Base-by-base conservation (phyloP, 805 yeast species). In the Komagataella populi region DNA sequence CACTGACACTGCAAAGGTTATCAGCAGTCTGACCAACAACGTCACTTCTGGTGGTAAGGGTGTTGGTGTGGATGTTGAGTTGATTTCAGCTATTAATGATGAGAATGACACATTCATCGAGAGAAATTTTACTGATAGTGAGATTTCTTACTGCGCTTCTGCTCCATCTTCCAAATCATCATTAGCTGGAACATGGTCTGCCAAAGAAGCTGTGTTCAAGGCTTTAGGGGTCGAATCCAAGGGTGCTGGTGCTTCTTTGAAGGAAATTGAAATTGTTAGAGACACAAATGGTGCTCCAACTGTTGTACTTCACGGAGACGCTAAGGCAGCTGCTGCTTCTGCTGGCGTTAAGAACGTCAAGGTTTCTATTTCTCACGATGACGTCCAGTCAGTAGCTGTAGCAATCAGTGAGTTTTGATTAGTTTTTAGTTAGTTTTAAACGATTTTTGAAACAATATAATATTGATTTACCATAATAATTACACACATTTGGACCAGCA, bases 191-290 rank as follows among this genome's bases (percentile, higher is more conserved):
- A 85, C 95, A 47, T 93, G 99, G 99, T 87, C 96, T 30, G 99
- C 99, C 47, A 93, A 93, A 72, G 99, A 93, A 73, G 99, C 99
- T 46, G 97, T 90, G 43, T 93, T 93, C 83, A 93, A 93, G 74
- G 87, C 96, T 17, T 74, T 93, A 63, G 90, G 93, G 55, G 95
- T 87, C 55, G 77, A 78, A 63, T 81, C 95, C 48, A 79, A 82
- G 64, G 99, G 99, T 54, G 96, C 91, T 14, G 99, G 98, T 55
- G 98, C 99, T 44, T 75, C 95, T 39, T 77, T 93, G 71, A 80
- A 77, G 65, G 96, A 88, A 54, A 95, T 93, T 69, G 98, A 91
- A 72, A 87, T 93, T 60, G 60, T 72, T 24, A 83, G 91, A 61
- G 83, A 77, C 57, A 58, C 70, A 49, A 81, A 80, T 52, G 90